phyloP scores from a whole-genome alignment of 2,329 filamentous ascomycete species.

The Colletotrichum higginsianum region DNA sequence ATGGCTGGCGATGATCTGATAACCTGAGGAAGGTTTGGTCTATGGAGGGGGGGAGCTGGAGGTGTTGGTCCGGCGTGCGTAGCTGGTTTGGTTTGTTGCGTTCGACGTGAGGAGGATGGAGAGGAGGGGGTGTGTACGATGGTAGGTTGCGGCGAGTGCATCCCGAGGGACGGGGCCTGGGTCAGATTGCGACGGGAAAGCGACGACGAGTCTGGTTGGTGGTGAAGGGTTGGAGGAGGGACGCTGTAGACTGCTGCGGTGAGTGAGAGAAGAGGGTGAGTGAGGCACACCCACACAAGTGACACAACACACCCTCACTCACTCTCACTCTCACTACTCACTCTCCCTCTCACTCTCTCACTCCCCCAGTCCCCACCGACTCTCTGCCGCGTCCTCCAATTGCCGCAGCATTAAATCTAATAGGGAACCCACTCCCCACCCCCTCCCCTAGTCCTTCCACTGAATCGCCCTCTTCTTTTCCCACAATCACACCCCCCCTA shows the following conservation, averaged over 20 bases:
- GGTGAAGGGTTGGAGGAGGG: background rate
- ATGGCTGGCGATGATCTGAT: background rate
- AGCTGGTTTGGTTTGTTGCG: background rate
- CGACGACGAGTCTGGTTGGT: background rate
- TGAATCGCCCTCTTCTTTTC: constrained; percentile 16
- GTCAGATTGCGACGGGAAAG: background rate
- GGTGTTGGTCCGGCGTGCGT: background rate
- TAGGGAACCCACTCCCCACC: constrained; percentile 27
- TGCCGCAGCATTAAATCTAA: constrained; percentile 42
- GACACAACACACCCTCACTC: too few species aligned
- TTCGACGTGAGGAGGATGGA: background rate
- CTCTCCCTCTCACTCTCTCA: background rate
- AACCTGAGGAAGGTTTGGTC: background rate
- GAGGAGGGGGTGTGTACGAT: too few species aligned
- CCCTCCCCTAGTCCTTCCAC: background rate
- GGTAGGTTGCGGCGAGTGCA: background rate
- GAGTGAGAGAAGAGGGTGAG: background rate
- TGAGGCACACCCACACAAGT: too few species aligned
- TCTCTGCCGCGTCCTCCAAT: constrained; percentile 31
- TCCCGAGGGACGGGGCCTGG: background rate
- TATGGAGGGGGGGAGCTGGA: background rate
- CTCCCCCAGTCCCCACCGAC: background rate
- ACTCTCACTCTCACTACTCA: background rate
- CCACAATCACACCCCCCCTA: constrained; percentile 11
- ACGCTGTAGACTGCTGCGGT: background rate